Base-by-base conservation (phyloP, 352 stramenopile species). In the Plasmopara muralis region DNA sequence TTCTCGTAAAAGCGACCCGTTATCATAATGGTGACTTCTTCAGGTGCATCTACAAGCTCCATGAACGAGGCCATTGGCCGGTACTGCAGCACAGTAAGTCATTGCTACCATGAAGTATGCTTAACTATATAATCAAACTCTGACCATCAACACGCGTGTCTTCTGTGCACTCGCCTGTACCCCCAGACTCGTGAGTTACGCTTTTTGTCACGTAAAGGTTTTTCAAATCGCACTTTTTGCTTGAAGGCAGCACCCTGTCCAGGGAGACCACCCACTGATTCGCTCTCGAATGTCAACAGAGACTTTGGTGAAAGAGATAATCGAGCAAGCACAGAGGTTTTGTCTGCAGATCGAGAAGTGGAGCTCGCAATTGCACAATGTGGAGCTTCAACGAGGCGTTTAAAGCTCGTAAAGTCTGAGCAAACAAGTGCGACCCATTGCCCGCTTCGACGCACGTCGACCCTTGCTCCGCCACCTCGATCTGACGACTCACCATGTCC, bases 21-120 rank as follows among this genome's bases (percentile, higher is more conserved):
- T 35, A 5, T 35, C 31, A 35, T 35, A 35, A 35, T 69, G 62
- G 62, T 63, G 18, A 69, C 66, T 28, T 70, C 51, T 41, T 59
- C 59, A 57, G 57, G 51, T 6, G 30, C 44, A 0, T 28, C 39
- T 9, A 42, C 47, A 13, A 51, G 41, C 2, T 15, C 29, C 9
- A 31, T 45, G 47, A 60, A 52, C 10, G 47, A 66, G 25, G 62
- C 62, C 35, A 51, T 66, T 43, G 66, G 62, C 57, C 53, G 52
- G 37, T 66, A 64, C 50, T 70, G 62, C 47, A 43, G 58, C 53
- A 64, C 46, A 42, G 62, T 70, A 28, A 9, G 55, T 43, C 15
- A 12, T 35, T 8, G 10, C 6, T 35, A 31, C 12, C 34, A 18
- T 31, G 37, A 47, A 4, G 0, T 25, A 46, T 30, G 35, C 37